phyloP scores from a whole-genome alignment of 768 basidiomycete species.

The Russula vinacea region DNA sequence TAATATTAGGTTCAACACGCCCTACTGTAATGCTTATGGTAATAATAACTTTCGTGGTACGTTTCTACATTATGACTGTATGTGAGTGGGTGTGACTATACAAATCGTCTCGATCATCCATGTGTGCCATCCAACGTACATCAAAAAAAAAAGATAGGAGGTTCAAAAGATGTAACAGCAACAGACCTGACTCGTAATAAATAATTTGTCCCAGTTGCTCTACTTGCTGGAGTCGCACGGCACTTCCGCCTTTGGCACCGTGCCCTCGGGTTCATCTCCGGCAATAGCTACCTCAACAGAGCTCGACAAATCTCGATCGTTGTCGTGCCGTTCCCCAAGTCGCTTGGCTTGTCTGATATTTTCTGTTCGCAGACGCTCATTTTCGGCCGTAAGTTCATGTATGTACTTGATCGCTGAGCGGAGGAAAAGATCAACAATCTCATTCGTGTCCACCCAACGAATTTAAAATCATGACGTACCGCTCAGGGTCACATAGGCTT shows the following conservation, averaged over 20 bases:
- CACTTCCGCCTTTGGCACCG: slow-evolving; percentile 12
- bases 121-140: slow-evolving; percentile 18
- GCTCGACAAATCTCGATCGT: slow-evolving; percentile 17
- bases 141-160: slow-evolving; percentile 17
- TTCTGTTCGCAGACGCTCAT: slow-evolving; percentile 24
- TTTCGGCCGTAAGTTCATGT: slow-evolving; percentile 20
- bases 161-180: slow-evolving; percentile 6
- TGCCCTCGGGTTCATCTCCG: slow-evolving; percentile 3
- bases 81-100: slow-evolving; percentile 10
- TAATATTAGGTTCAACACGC: slow-evolving; percentile 21
- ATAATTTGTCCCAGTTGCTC: slow-evolving; percentile 26
- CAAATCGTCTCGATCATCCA: slow-evolving; percentile 22
- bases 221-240: slow-evolving; percentile 11
- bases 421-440: slow-evolving; percentile 12
- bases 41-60: slow-evolving; percentile 24
- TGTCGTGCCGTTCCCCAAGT: slow-evolving; percentile 8
- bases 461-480: slow-evolving; percentile 18
- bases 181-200: slow-evolving; percentile 16
- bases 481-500: slow-evolving; percentile 24
- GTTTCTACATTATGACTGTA: slow-evolving; percentile 15
- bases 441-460: slow-evolving; percentile 2
- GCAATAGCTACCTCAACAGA: slow-evolving; percentile 13
- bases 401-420: slow-evolving; percentile 28
- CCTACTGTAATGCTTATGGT: slow-evolving; percentile 20
- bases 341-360: slow-evolving; percentile 19